Base-by-base conservation (phyloP, 2,329 filamentous ascomycete species). In the Thermothelomyces thermophilus region DNA sequence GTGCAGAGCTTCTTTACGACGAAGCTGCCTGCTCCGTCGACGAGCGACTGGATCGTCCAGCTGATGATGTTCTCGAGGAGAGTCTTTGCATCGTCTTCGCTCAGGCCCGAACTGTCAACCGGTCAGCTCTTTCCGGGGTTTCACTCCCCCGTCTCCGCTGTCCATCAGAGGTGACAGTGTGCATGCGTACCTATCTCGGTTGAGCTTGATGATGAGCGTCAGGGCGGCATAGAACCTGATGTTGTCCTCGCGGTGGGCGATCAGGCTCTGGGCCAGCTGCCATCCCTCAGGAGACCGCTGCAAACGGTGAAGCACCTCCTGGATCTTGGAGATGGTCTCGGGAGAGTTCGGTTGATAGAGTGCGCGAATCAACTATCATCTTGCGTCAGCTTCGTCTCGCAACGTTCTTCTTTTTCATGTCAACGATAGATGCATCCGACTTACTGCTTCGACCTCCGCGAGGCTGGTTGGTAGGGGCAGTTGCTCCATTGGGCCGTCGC, bases 131-230 rank as follows among this genome's bases (percentile, higher is more conserved):
- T 8, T n/a, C 33, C 13, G 14, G n/a, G n/a, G n/a, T n/a, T n/a
- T n/a, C 6, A 9, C 24, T 17, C 16, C 24, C 30, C 8, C n/a
- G 11, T 14, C 14, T 17, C 37, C 8, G 7, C 39, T 1, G 10
- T 7, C 26, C 24, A 17, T 11, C 11, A 17, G 39, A 9, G 20
- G 33, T 9, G 8, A 37, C 14, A 40, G 3, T n/a, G 6, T 34
- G 11, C 14, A 6, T 16, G 61, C 73, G 56, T 70, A 86, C 85
- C 83, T 88, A 63, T 93, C 88, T n/a, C 84, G 85, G 64, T 97
- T 96, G 51, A 97, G 80, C 70, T 97, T 98, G 60, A 97, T 82
- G 44, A 89, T 94, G 58, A 96, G 85, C 0, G 91, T 97, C 52
- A 96, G 75, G 26, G 90, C 91, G 13, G 89, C 93, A 64, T 95